Percentiles rank a stretch among this genome's conserved stretches.
Evolutionary conservation across 2,329 filamentous ascomycete species (phyloP).

Genomic region (Penicillium oxalicum): DNA sequence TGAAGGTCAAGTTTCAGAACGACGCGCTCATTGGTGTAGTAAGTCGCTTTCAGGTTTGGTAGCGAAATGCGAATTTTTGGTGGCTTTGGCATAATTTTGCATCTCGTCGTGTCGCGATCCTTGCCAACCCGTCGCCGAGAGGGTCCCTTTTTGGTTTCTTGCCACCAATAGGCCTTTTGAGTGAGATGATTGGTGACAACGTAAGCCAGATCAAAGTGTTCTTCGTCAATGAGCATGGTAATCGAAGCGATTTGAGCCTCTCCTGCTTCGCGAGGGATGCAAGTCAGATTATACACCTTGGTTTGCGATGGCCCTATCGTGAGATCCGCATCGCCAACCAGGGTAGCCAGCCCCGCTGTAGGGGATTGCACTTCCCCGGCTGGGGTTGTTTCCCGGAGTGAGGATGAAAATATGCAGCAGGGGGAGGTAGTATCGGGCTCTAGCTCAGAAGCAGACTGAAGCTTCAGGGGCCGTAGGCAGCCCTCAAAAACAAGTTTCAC

Average conservation of each 20-base stretch:
- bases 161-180: constrained; percentile 40
- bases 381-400: constrained; percentile 30
- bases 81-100: constrained; percentile 78
- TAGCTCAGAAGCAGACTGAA: constrained; percentile 31
- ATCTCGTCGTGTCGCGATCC: constrained; percentile 46
- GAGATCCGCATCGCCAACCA: constrained; percentile 57
- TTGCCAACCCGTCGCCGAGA: constrained; percentile 38
- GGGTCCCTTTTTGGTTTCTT: constrained; percentile 30
- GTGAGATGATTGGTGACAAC: constrained; percentile 45
- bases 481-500: constrained; percentile 51
- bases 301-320: constrained; percentile 61
- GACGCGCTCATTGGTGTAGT: constrained; percentile 79
- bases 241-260: constrained; percentile 62
- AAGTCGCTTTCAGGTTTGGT: constrained; percentile 59
- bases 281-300: constrained; percentile 63
- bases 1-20: constrained; percentile 61
- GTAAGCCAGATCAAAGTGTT: constrained; percentile 63
- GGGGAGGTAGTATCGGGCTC: constrained; percentile 17
- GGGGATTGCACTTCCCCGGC: constrained; percentile 29
- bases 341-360: constrained; percentile 32
- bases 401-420: constrained; percentile 28
- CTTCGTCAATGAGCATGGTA: constrained; percentile 56
- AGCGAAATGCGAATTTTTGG: constrained; percentile 79
- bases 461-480: constrained; percentile 38
- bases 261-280: constrained; percentile 76